phyloP scores from a whole-genome alignment of 306 rosid genomes.

The Corylus americana region DNA sequence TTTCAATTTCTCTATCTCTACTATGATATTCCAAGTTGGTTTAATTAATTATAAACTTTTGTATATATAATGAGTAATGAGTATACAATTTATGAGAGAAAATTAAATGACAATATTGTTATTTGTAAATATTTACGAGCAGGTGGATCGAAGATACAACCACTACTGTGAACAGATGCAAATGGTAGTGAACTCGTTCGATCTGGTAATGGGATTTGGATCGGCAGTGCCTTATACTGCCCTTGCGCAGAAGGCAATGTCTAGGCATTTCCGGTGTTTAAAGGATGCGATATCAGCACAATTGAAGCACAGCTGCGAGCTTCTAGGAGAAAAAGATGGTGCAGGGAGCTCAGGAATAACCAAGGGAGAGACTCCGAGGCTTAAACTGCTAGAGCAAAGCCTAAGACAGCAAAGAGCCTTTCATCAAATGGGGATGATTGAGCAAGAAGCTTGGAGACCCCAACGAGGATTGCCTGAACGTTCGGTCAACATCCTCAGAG shows the following conservation, averaged over 20 bases:
- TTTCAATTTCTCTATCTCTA: no score
- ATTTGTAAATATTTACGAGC: constrained; percentile 5
- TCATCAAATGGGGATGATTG: constrained; percentile 97
- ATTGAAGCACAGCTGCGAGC: constrained; percentile 72
- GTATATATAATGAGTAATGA: not conserved
- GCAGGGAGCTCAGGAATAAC: constrained; percentile 73
- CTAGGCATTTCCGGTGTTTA: constrained; percentile 90
- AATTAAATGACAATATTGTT: no score
- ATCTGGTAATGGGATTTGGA: constrained; percentile 86
- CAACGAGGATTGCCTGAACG: constrained; percentile 98
- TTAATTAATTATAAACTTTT: not conserved
- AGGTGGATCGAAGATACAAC: constrained; percentile 96
- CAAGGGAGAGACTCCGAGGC: constrained; percentile 96
- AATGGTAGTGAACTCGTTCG: constrained; percentile 92
- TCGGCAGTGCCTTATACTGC: constrained; percentile 93
- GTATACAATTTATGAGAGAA: not conserved
- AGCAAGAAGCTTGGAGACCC: constrained; percentile 99
- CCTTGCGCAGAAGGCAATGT: constrained; percentile 96
- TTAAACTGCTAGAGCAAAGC: constrained; percentile 81
- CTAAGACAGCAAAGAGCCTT: constrained; percentile 90
- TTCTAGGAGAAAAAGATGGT: constrained; percentile 88
- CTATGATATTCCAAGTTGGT: not conserved
- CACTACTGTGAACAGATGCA: constrained; percentile 96
- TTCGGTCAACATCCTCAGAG: constrained; percentile 92
- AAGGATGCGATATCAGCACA: constrained; percentile 74